phyloP scores from a whole-genome alignment of 345 rosid species.

The Erodium maritimum region DNA sequence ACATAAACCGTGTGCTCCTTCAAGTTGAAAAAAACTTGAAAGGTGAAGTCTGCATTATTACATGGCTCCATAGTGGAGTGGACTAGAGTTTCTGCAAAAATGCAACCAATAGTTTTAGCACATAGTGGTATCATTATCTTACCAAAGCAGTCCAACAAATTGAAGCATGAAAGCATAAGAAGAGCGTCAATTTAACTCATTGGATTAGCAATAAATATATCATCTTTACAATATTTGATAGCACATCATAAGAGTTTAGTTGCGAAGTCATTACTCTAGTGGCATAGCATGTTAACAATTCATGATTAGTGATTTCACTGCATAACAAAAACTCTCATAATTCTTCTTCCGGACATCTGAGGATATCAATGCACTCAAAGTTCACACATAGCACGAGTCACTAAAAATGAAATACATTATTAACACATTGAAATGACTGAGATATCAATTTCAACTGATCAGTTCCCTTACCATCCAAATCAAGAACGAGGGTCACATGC shows the following conservation, averaged over 20 bases:
- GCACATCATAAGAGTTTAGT: too few species aligned
- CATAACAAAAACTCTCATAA: not conserved
- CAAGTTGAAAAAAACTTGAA: conserved; percentile 11
- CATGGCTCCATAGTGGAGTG: conserved; percentile 16
- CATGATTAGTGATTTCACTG: too few species aligned
- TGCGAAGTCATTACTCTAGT: too few species aligned
- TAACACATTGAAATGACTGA: not conserved
- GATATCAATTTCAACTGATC: not conserved
- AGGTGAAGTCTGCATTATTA: conserved; percentile 15
- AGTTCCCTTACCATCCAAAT: conserved; percentile 16
- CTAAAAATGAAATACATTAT: not conserved
- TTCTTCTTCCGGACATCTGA: not conserved
- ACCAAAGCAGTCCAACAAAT: not conserved
- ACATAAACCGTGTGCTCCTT: conserved; percentile 18
- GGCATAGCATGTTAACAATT: not conserved
- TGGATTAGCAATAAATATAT: not conserved
- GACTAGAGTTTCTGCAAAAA: conserved; percentile 17
- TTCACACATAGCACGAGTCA: not conserved
- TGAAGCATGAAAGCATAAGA: not conserved
- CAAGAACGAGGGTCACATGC: conserved; percentile 17
- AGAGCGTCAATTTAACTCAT: not conserved
- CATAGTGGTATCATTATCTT: not conserved
- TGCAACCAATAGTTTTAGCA: not conserved
- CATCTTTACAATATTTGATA: not conserved
- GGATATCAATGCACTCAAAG: not conserved